phyloP scores from a whole-genome alignment of 805 yeast genomes.

The Candida cerambycidarum region DNA sequence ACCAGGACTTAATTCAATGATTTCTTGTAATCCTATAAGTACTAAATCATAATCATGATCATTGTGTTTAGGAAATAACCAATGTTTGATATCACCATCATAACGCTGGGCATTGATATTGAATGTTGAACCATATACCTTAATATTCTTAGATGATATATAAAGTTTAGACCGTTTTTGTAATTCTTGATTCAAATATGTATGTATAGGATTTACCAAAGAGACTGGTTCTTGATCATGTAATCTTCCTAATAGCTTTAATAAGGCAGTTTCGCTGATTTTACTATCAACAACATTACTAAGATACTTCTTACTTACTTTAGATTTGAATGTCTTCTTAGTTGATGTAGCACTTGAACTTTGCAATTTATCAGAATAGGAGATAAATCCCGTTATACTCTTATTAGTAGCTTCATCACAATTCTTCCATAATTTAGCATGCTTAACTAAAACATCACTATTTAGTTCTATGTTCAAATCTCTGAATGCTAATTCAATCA shows the following conservation, averaged over 20 bases:
- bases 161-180: conserved; percentile 40
- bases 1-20: conserved; percentile 74
- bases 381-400: conserved; percentile 38
- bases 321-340: conserved; percentile 33
- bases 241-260: conserved; percentile 49
- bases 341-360: conserved; percentile 42
- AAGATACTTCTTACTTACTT: conserved; percentile 36
- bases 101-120: conserved; percentile 53
- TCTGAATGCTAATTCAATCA: conserved; percentile 46
- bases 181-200: conserved; percentile 45
- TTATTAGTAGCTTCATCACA: conserved; percentile 43
- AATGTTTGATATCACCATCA: conserved; percentile 41
- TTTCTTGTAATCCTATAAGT: conserved; percentile 85
- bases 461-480: conserved; percentile 38
- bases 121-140: conserved; percentile 50
- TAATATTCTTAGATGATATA: conserved; percentile 39
- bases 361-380: conserved; percentile 40
- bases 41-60: conserved; percentile 67
- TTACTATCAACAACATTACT: conserved; percentile 42
- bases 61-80: conserved; percentile 49
- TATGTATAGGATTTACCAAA: conserved; percentile 55
- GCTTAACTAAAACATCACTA: conserved; percentile 37
- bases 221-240: conserved; percentile 46
- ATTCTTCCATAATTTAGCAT: conserved; percentile 47
- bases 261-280: conserved; percentile 42